Base-by-base conservation (phyloP, 2,329 filamentous ascomycete genomes). In the Escovopsis sp. region DNA sequence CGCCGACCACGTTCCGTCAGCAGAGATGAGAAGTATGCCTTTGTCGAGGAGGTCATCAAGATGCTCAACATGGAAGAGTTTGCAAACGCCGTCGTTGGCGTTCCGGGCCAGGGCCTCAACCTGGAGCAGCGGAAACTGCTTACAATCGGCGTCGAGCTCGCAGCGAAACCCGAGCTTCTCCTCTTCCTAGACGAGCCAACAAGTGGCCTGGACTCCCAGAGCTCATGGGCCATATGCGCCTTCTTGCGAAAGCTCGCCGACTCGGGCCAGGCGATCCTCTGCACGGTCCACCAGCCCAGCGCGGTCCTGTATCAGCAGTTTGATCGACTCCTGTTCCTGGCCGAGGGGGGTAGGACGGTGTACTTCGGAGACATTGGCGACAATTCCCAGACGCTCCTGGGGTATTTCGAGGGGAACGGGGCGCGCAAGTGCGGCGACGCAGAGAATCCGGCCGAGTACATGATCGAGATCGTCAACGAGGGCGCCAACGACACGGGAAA, bases 401-500 rank as follows among this genome's bases (percentile, higher is more conserved):
- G 65, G 34, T 81, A 81, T 56, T 87, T 88, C 44, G 73, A 79
- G 52, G 52, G 58, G 10, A 72, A 81, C 42, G 81, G 81, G 5
- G 78, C 74, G 1, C 64, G 72, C 3, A 59, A 63, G 37, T 82
- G 81, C 44, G 67, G 64, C 8, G 57, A 68, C 2, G 68, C 75
- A 1, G 79, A 81, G 45, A 86, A 86, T 49, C 81, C 82, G 0
- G 82, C 82, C 2, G 82, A 87, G 58, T 86, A 76, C 63, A 84
- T 86, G 75, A 68, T 86, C 7, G 67, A 73, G 48, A 57, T 70
- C 13, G 65, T 67, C 40, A 67, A 66, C 42, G 57, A 60, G 8
- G 60, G 60, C 1, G 49, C 46, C 4, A 68, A 65, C 48, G 51
- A 53, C 13, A 42, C 27, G 11, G 61, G 61, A 7, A 47, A 60